These are phyloP conservation scores for Chaetoceros muelleri DNA, from an alignment of 108 stramenopile species.

Conservation along the genomic window DNA sequence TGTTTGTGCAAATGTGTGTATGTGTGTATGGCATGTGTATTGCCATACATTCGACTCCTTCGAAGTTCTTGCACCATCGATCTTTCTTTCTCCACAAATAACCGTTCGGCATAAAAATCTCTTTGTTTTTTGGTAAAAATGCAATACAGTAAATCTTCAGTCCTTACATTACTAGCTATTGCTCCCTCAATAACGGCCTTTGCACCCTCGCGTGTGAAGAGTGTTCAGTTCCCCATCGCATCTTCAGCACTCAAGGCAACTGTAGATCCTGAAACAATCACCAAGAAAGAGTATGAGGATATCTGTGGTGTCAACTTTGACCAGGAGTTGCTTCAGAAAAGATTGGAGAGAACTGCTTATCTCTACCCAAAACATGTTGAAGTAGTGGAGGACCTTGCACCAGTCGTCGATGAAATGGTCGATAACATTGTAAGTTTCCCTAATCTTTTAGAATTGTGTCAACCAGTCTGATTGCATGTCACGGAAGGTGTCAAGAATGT, in stretches of 20 bases:
- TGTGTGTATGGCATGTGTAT: too few species aligned
- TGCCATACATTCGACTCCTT: too few species aligned
- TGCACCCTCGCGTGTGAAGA: neutral
- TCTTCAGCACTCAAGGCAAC: slow-evolving; percentile 27
- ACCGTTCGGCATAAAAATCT: too few species aligned
- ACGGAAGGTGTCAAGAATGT: neutral
- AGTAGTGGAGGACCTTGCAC: slow-evolving; percentile 79
- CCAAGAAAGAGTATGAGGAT: slow-evolving; percentile 76
- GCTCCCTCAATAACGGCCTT: neutral
- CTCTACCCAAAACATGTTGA: slow-evolving; percentile 88
- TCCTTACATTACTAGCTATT: neutral
- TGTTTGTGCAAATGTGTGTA: too few species aligned
- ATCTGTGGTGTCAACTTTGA: slow-evolving; percentile 69
- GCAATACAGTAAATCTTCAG: neutral
- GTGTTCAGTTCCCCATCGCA: neutral
- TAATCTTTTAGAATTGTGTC: neutral
- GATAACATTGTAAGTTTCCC: slow-evolving; percentile 66
- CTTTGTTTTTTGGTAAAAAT: neutral
- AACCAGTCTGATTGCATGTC: neutral
- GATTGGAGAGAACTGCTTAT: slow-evolving; percentile 49
- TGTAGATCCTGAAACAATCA: slow-evolving; percentile 54
- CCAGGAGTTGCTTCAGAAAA: slow-evolving; percentile 25
- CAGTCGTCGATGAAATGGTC: slow-evolving; percentile 68
- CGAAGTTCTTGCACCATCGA: too few species aligned
- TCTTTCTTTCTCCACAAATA: too few species aligned